Evolutionary conservation across 2,329 filamentous ascomycete genomes (phyloP), one percentile per base, ranked within the genome.

Genomic region (Fusarium bulbicola): DNA sequence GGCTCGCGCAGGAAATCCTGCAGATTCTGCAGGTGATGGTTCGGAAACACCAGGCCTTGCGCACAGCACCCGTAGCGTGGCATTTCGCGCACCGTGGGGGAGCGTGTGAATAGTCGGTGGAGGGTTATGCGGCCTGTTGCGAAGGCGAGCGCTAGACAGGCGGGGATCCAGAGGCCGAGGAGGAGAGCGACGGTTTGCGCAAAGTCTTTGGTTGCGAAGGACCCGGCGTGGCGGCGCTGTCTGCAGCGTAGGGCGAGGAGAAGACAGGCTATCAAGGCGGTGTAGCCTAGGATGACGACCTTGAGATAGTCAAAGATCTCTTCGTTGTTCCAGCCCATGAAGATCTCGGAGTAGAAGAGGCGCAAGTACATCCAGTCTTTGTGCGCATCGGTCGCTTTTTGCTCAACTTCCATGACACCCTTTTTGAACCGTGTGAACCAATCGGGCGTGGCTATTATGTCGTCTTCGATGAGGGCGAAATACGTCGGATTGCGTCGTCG

Each of bases 241-340:
- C 63, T 61, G 45, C 24, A 74, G 2, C 71, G 63, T 7, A 70
- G 37, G 5, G 60, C 56, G 32, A 68, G 42, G 3, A 74, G 49
- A 5, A 75, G 54, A 36, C 67, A 74, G 3, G 12, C 63, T 11
- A 74, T 70, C 0, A 80, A 32, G 1, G 63, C 58, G 3, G 74
- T 68, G 54, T 82, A 82, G 20, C 76, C 67, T 26, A 77, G 9
- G 4, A 77, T 69, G 21, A 81, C 77, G 12, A 72, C 70, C 50
- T 74, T 60, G 6, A 75, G 34, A 45, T 83, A 82, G 39, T 63
- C 71, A 6, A 76, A 74, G 71, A 78, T 78, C 66, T 82, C 80
- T 63, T 83, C 81, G 20, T 73, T 75, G 60, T 83, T 83, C 82
- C 82, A 83, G 10, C 81, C 81, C 76, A 83, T 80, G 18, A 81